Conservation (phyloP, 2,329 filamentous ascomycete species). For the Karstenula rhodostoma region DNA sequence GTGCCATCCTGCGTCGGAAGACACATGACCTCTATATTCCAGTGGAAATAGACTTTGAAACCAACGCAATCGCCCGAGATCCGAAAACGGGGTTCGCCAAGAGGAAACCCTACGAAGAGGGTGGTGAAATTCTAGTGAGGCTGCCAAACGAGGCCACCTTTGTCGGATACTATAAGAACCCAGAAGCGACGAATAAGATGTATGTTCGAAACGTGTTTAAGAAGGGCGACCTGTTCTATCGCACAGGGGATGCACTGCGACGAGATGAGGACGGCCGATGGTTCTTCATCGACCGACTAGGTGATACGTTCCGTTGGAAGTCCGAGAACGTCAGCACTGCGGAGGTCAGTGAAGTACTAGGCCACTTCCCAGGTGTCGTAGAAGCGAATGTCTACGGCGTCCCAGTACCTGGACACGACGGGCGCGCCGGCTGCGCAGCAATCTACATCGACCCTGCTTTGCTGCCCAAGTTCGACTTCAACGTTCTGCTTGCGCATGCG, state of each 20-base stretch:
- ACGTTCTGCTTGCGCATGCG: constrained; percentile 65
- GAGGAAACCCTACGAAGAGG: constrained; percentile 69
- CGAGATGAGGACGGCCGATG: constrained; percentile 55
- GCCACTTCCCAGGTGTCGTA: constrained; percentile 53
- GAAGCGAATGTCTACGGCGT: constrained; percentile 61
- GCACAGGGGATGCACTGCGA: constrained; percentile 58
- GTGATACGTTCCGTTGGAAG: constrained; percentile 61
- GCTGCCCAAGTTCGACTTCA: constrained; percentile 59
- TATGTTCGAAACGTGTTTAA: constrained; percentile 57
- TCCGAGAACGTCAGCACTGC: constrained; percentile 59
- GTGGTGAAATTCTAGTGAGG: constrained; percentile 78
- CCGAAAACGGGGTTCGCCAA: constrained; percentile 72
- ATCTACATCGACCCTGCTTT: constrained; percentile 63
- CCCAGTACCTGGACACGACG: constrained; percentile 57
- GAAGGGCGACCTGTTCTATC: constrained; percentile 59
- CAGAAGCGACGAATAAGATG: constrained; percentile 68
- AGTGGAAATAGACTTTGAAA: constrained; percentile 73
- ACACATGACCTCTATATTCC: constrained; percentile 67
- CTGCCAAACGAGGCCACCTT: constrained; percentile 67
- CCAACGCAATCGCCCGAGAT: constrained; percentile 72
- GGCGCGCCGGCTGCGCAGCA: constrained; percentile 64
- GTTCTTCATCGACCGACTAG: constrained; percentile 59
- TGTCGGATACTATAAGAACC: constrained; percentile 74
- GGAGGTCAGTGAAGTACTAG: constrained; percentile 57
- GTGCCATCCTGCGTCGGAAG: constrained; percentile 64